Base-by-base conservation (phyloP, 495 filamentous ascomycete genomes). In the Hypoxylon lenormandii region DNA sequence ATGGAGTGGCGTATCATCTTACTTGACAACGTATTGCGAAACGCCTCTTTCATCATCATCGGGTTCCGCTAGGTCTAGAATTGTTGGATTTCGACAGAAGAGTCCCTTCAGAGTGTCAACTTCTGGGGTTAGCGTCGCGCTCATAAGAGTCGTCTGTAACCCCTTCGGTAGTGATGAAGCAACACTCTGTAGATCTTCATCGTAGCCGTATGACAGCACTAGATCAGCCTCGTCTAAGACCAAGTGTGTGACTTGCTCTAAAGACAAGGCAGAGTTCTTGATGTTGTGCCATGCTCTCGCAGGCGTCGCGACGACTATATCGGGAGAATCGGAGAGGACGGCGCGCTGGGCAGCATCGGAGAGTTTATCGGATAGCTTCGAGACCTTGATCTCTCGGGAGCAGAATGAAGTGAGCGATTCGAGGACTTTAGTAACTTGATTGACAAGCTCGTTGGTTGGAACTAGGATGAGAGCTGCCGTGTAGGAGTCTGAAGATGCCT, bases 171-270 rank as follows among this genome's bases (percentile, higher is more conserved):
- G 80, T 5, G 88, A 82, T 70, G 90, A 87, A 0, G 93, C 82
- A 18, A 98, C 80, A 54, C 83, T 87, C 60, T 92, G 86, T 65
- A 99, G 85, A 72, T 98, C 95, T 50, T 94, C 90, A 38, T 95
- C 90, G 72, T 97, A 97, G 47, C 93, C 95, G 73, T 97, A 99
- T 7, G 90, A 93, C 55, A 97, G 81, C n/a, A 98, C 89, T 55
- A 98, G 77, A 77, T 99, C 95, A 3, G 94, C 93, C 79, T 99
- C 95, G 72, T 99, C 95, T 58, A 99, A 89, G 10, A 98, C 93
- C 12, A 99, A 80, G 55, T 93, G 86, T 48, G 86, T 84, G 37
- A 98, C 84, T 54, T 86, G 83, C 7, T 89, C 85, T 15, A 96
- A 78, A 2, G 86, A 86, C 48, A 97, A 83, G 0, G 88, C 84